Conservation (phyloP, 1,284 basidiomycete genomes). For the Cutaneotrichosporon sp. region DNA sequence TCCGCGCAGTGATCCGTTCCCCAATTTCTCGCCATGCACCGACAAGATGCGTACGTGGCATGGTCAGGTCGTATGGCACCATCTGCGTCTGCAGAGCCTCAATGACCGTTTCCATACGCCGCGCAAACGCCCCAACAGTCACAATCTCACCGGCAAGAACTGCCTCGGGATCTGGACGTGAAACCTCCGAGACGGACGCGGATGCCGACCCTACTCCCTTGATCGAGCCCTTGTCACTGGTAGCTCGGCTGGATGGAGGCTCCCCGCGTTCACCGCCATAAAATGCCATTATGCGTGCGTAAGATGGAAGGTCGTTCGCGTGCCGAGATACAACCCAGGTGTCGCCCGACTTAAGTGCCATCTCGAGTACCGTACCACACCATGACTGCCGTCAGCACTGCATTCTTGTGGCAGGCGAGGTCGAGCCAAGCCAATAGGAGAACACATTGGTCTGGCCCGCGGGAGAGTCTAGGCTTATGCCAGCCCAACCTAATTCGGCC, state of each 20-base stretch:
- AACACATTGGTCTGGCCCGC: not conserved
- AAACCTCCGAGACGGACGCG: not conserved
- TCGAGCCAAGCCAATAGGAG: not conserved
- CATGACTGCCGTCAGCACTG: constrained; percentile 5
- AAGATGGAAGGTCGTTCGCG: not conserved
- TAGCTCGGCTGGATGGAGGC: not conserved
- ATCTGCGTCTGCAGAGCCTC: not conserved
- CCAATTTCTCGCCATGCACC: not conserved
- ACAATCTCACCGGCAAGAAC: not conserved
- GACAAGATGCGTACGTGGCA: not conserved
- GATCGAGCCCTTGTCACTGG: not conserved
- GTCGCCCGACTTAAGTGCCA: not conserved
- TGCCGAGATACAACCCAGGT: constrained; percentile 2
- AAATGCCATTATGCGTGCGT: not conserved
- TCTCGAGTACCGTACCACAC: not conserved
- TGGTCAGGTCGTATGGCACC: not conserved
- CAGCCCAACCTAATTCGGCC: no score
- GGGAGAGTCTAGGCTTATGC: not conserved
- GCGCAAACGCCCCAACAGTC: not conserved
- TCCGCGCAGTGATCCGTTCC: not conserved
- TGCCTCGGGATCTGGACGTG: not conserved
- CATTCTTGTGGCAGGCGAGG: not conserved
- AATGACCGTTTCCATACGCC: not conserved
- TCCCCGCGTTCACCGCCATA: constrained; percentile 1
- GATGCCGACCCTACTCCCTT: not conserved